Conservation (phyloP, 164 flowering plant species). For the Liriodendron chinense region DNA sequence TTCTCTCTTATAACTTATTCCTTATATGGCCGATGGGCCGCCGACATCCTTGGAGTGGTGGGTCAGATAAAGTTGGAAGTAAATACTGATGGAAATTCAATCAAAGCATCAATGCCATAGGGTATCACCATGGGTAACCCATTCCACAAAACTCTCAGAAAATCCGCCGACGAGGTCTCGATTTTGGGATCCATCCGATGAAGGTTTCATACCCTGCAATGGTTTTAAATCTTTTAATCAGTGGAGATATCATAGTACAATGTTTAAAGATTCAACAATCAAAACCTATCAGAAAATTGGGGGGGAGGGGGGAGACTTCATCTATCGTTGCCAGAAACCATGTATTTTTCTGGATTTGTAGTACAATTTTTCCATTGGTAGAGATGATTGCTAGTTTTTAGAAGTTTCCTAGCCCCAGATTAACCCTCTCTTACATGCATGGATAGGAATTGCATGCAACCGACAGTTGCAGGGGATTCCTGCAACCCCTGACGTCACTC, state of each 20-base stretch:
- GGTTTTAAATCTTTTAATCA: too few species aligned
- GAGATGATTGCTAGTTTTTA: too few species aligned
- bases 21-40: constrained; percentile 9
- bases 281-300: too few species aligned
- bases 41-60: constrained; percentile 42
- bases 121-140: constrained; percentile 62
- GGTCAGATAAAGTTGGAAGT: constrained; percentile 12
- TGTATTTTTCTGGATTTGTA: too few species aligned
- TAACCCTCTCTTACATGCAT: too few species aligned
- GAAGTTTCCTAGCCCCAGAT: too few species aligned
- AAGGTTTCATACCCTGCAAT: constrained; percentile 41
- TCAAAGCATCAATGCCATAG: constrained; percentile 31
- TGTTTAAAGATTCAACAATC: background rate
- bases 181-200: constrained; percentile 15
- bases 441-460: too few species aligned
- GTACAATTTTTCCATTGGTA: too few species aligned
- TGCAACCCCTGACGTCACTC: too few species aligned
- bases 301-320: too few species aligned
- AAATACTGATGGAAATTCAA: background rate
- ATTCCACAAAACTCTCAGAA: constrained; percentile 50
- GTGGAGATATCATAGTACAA: background rate
- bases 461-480: too few species aligned
- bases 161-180: constrained; percentile 28
- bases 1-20: background rate
- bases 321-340: too few species aligned